A percentile compares a stretch with the other conserved stretches of the same genome.
Evolutionary conservation across 345 rosid species (phyloP).

Genomic region (Linum usitatissimum): DNA sequence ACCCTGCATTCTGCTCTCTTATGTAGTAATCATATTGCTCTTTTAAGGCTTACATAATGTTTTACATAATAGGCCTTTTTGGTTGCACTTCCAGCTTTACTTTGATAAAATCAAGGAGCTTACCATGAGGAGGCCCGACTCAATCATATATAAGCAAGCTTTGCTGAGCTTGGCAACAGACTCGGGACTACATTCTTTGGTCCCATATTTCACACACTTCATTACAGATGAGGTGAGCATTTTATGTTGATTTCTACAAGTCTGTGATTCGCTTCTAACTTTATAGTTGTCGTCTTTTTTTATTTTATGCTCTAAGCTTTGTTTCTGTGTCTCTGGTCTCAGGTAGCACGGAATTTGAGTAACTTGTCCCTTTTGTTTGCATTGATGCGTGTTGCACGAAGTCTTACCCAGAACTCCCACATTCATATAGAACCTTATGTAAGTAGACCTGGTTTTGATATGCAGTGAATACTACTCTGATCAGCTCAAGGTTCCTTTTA

Average conservation of each 20-base stretch:
- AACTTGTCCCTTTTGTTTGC: conserved; percentile 48
- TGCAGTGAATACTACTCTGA: neutral
- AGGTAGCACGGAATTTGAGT: conserved; percentile 53
- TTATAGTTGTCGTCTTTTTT: conserved; percentile 8
- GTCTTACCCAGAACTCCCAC: conserved; percentile 72
- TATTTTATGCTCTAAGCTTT: conserved; percentile 11
- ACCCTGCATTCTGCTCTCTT: too few species aligned
- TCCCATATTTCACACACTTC: conserved; percentile 55
- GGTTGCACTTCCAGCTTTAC: conserved; percentile 40
- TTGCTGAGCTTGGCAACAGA: conserved; percentile 58
- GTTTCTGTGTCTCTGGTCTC: conserved; percentile 15
- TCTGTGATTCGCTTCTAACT: neutral
- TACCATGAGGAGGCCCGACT: conserved; percentile 30
- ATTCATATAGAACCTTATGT: conserved; percentile 81
- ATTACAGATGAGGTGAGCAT: conserved; percentile 67
- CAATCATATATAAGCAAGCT: conserved; percentile 56
- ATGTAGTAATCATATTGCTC: neutral
- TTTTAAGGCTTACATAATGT: neutral
- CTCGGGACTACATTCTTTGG: conserved; percentile 67
- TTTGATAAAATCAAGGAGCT: conserved; percentile 56
- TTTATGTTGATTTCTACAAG: too few species aligned
- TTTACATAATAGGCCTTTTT: neutral
- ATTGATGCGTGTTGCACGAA: conserved; percentile 55
- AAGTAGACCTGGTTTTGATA: conserved; percentile 21
- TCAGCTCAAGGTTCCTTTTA: neutral